These are phyloP conservation scores for Chrysosporium queenslandicum DNA, from an alignment of 2,329 filamentous ascomycete genomes.

Conservation along the genomic window DNA sequence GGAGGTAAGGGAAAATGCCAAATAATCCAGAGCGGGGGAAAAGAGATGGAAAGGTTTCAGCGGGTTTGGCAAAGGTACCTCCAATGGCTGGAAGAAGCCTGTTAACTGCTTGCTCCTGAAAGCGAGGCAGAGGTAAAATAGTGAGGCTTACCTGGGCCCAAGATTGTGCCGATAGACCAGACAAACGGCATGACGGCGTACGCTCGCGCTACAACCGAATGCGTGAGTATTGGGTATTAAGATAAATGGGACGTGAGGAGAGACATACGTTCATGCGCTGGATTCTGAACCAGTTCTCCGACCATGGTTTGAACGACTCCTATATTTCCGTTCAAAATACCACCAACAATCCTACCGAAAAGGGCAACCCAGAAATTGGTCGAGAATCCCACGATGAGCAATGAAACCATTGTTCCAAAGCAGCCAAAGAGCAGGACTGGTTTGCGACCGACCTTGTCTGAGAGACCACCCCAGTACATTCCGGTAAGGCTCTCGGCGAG, in stretches of 20 bases:
- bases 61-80: constrained; percentile 72
- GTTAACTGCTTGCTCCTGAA: too few species aligned
- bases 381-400: constrained; percentile 75
- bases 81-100: constrained; percentile 75
- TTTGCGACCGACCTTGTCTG: constrained; percentile 73
- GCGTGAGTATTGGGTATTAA: not conserved
- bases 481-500: constrained; percentile 67
- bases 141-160: constrained; percentile 54
- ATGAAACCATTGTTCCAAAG: constrained; percentile 68
- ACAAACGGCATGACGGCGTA: constrained; percentile 90
- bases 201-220: constrained; percentile 46
- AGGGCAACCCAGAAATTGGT: constrained; percentile 71
- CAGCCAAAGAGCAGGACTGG: constrained; percentile 68
- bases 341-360: constrained; percentile 63
- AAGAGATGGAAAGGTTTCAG: constrained; percentile 57
- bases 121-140: not conserved
- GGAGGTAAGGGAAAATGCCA: constrained; percentile 68
- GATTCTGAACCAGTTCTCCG: constrained; percentile 82
- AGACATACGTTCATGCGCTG: constrained; percentile 60
- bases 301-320: constrained; percentile 91
- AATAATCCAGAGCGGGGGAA: constrained; percentile 64
- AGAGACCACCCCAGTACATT: constrained; percentile 64
- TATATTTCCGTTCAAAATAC: constrained; percentile 79
- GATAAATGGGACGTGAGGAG: not conserved
- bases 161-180: constrained; percentile 78